Conservation (phyloP, 2,329 filamentous ascomycete genomes). For the Fusarium sp. region DNA sequence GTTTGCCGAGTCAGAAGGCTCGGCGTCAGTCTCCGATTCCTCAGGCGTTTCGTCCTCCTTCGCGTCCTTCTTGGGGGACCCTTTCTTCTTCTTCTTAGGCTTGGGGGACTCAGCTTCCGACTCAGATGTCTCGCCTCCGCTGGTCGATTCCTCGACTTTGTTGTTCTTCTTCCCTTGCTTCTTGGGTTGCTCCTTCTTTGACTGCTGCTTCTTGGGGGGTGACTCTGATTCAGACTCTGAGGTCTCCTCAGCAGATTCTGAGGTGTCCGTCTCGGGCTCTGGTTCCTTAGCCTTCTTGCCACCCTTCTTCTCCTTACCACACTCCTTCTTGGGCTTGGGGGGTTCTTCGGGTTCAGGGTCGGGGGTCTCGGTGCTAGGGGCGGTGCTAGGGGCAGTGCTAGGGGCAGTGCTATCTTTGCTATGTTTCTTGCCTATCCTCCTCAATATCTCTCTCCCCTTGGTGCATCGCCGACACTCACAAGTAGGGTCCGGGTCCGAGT, state of each 20-base stretch:
- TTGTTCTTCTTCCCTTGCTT: constrained; percentile 27
- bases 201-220: constrained; percentile 26
- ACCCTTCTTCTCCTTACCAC: constrained; percentile 35
- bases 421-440: constrained; percentile 36
- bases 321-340: constrained; percentile 29
- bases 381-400: background rate
- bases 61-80: constrained; percentile 6
- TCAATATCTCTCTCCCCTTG: constrained; percentile 38
- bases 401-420: constrained; percentile 13
- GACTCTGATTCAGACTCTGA: constrained; percentile 33
- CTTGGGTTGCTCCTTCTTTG: constrained; percentile 33
- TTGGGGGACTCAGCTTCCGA: constrained; percentile 30
- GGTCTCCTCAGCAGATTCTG: constrained; percentile 38
- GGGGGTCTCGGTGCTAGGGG: constrained; percentile 23
- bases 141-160: constrained; percentile 15
- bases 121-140: constrained; percentile 28
- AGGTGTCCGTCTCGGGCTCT: constrained; percentile 43
- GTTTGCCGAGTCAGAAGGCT: constrained; percentile 26
- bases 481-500: constrained; percentile 51
- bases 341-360: constrained; percentile 38
- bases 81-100: constrained; percentile 25
- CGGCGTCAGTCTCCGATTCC: constrained; percentile 25
- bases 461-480: constrained; percentile 45
- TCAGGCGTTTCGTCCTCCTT: constrained; percentile 18
- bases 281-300: constrained; percentile 36